Conservation (phyloP, 2,329 filamentous ascomycete genomes). For the Colletotrichum australisinense region DNA sequence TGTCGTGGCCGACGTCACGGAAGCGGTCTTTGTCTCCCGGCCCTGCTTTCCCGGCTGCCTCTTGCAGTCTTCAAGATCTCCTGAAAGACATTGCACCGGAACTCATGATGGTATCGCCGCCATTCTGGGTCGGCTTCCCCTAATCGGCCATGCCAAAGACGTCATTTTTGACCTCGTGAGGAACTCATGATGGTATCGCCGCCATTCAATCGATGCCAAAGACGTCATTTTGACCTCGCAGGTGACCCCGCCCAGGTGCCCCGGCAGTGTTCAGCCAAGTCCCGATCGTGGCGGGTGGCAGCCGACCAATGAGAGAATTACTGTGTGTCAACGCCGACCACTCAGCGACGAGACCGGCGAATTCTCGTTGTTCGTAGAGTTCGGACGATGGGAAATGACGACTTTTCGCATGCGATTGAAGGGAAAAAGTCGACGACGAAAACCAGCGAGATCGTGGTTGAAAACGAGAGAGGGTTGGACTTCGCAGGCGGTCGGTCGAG, state of each 20-base stretch:
- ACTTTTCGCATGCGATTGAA: conserved; percentile 30
- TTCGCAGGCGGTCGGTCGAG: conserved; percentile 19
- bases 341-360: conserved; percentile 36
- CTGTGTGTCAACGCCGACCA: conserved; percentile 37
- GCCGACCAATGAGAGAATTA: conserved; percentile 36
- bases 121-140: conserved; percentile 9
- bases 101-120: conserved; percentile 21
- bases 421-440: background rate
- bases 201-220: conserved; percentile 23
- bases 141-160: conserved; percentile 26
- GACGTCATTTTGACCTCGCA: conserved; percentile 34
- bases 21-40: conserved; percentile 19
- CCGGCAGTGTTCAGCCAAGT: conserved; percentile 34
- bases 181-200: conserved; percentile 18
- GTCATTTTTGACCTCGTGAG: conserved; percentile 31
- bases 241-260: conserved; percentile 34
- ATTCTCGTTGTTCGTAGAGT: conserved; percentile 24
- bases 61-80: conserved; percentile 17
- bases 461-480: background rate
- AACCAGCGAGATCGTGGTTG: background rate
- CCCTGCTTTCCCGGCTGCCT: conserved; percentile 13
- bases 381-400: conserved; percentile 34
- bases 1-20: conserved; percentile 31
- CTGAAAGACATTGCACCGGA: conserved; percentile 3
- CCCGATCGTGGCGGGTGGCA: conserved; percentile 33